Percentiles rank a stretch among this genome's conserved stretches.
These are phyloP conservation scores for Rhodotorula sp. DNA, from an alignment of 1,284 basidiomycete genomes.

Conservation along the genomic window DNA sequence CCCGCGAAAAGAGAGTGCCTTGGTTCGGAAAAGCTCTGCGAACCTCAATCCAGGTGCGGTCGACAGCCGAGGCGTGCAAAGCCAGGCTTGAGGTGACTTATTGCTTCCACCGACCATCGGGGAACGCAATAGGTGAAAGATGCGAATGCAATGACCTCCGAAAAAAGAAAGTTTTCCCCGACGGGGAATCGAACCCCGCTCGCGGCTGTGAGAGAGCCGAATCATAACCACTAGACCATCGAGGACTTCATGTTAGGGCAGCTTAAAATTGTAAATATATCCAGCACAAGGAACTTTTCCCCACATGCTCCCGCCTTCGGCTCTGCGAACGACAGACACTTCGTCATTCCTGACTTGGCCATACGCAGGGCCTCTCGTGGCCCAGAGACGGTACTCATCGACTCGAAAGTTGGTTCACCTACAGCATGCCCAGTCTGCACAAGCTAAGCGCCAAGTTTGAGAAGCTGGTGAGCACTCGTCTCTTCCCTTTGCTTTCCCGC, in stretches of 20 bases:
- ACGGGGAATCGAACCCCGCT: slow-evolving; percentile 24
- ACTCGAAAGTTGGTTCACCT: too few relatives aligned
- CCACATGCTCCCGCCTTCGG: too few relatives aligned
- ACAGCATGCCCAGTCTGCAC: not conserved
- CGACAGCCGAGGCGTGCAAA: too few relatives aligned
- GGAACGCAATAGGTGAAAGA: not conserved
- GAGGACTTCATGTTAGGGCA: slow-evolving; percentile 3
- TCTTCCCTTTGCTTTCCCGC: rapidly evolving
- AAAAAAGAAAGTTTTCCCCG: slow-evolving; percentile 10
- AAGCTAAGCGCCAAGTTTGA: slow-evolving; percentile 34
- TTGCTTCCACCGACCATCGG: too few relatives aligned
- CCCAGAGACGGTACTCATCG: not conserved
- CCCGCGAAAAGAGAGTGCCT: too few relatives aligned
- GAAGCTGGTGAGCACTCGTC: slow-evolving; percentile 28
- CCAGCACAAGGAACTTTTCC: not conserved
- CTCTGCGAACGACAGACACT: too few relatives aligned
- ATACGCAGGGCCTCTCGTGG: not conserved
- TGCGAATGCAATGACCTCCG: not conserved
- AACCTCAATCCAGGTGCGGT: too few relatives aligned
- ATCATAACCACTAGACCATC: slow-evolving; percentile 25
- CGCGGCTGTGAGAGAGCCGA: slow-evolving; percentile 24
- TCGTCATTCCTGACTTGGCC: too few relatives aligned
- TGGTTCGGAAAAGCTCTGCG: too few relatives aligned
- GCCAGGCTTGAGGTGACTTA: too few relatives aligned
- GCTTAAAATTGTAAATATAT: not conserved